Conservation (phyloP, 768 basidiomycete species). For the Boletus tomentosulus region DNA sequence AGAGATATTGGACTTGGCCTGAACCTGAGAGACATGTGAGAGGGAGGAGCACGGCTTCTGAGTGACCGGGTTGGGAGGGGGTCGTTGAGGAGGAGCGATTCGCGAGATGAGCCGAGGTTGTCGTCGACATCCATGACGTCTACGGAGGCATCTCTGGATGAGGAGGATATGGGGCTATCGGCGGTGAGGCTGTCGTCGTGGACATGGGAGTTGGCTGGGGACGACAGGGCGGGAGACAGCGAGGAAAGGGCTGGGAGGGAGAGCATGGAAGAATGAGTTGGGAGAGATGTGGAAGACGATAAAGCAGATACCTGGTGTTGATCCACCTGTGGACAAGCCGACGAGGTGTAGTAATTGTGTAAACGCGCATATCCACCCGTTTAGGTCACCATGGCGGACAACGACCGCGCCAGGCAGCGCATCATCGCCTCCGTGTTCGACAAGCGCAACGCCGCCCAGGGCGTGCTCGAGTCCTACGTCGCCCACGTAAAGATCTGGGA, state of each 20-base stretch:
- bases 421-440: slow-evolving; percentile 86
- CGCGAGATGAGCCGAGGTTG: slow-evolving; percentile 21
- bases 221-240: slow-evolving; percentile 21
- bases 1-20: slow-evolving; percentile 23
- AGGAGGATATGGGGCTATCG: slow-evolving; percentile 30
- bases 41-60: slow-evolving; percentile 15
- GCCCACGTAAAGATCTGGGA: slow-evolving; percentile 94
- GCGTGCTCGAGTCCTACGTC: slow-evolving; percentile 75
- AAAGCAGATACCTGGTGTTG: slow-evolving; percentile 15
- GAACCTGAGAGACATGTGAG: slow-evolving; percentile 26
- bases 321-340: slow-evolving; percentile 4
- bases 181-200: slow-evolving; percentile 27
- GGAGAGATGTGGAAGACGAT: background rate
- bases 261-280: slow-evolving; percentile 1
- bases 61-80: slow-evolving; percentile 24
- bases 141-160: slow-evolving; percentile 31
- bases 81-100: slow-evolving; percentile 25
- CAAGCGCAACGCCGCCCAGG: slow-evolving; percentile 58
- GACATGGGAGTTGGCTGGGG: slow-evolving; percentile 27
- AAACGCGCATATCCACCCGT: background rate
- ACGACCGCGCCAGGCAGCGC: slow-evolving; percentile 53
- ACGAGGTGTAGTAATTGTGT: background rate
- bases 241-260: slow-evolving; percentile 13
- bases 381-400: slow-evolving; percentile 35
- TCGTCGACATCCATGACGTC: slow-evolving; percentile 29